phyloP scores from a whole-genome alignment of 1,139 yeast species.

The Geotrichum klebahnii region DNA sequence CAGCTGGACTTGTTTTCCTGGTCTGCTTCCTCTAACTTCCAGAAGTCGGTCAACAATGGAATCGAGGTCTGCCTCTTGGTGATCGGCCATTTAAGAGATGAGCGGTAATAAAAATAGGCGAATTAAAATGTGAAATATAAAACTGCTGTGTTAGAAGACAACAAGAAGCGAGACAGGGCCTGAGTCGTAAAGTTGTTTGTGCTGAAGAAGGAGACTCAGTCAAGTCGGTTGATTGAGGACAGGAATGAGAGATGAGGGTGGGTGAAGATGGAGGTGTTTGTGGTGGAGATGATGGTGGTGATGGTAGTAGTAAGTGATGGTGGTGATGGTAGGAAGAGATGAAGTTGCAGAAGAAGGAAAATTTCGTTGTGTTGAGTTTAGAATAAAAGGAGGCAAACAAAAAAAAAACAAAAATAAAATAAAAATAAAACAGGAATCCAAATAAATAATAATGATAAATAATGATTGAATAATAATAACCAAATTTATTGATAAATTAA shows the following conservation, averaged over 20 bases:
- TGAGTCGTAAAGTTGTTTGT: no score
- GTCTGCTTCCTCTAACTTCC: conserved; percentile 97
- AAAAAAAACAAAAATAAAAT: background rate
- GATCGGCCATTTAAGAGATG: conserved; percentile 45
- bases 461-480: background rate
- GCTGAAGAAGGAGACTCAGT: no score
- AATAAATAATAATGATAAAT: background rate
- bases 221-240: no score
- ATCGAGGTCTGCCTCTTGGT: conserved; percentile 91
- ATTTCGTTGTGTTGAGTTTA: no score
- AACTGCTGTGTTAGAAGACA: no score
- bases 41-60: conserved; percentile 93
- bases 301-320: conserved; percentile 14
- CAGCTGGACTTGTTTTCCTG: conserved; percentile 92
- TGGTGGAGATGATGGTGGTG: conserved; percentile 4
- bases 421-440: background rate
- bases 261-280: no score
- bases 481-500: background rate
- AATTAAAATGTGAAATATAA: no score
- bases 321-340: no score
- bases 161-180: no score
- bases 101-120: background rate
- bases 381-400: no score
- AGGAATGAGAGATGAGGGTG: no score
- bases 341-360: no score